Percentiles rank a stretch among this genome's conserved stretches.
Evolutionary conservation across 2,329 filamentous ascomycete genomes (phyloP).

Genomic region (Neofusicoccum sp.): DNA sequence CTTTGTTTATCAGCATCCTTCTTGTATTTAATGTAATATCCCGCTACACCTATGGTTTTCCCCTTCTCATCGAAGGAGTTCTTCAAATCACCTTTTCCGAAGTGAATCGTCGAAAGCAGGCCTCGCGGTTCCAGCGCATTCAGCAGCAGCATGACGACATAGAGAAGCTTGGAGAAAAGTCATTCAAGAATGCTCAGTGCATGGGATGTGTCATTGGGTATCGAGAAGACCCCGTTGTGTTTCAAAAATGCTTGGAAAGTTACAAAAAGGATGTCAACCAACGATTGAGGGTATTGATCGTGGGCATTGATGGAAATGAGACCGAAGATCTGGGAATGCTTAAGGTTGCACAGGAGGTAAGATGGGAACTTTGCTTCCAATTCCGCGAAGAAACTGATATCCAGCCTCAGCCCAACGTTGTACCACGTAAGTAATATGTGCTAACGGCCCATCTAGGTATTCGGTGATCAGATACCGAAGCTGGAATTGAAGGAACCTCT

Average conservation of each 20-base stretch:
- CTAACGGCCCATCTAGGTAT: no score
- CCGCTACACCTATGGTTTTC: background rate
- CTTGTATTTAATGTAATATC: background rate
- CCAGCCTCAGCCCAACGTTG: no score
- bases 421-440: no score
- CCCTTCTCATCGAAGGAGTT: background rate
- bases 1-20: background rate
- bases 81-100: background rate
- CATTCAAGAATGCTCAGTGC: slow-evolving; percentile 19
- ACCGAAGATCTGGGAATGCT: slow-evolving; percentile 32
- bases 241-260: slow-evolving; percentile 29
- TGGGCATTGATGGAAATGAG: slow-evolving; percentile 32
- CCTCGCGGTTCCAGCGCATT: background rate
- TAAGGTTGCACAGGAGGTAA: slow-evolving; percentile 27
- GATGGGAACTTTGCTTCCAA: background rate
- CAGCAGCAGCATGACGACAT: background rate
- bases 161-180: background rate
- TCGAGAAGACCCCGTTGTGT: slow-evolving; percentile 31
- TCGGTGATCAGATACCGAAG: no score
- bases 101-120: background rate
- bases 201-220: slow-evolving; percentile 33
- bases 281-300: slow-evolving; percentile 24
- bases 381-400: no score
- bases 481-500: no score
- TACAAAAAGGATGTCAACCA: slow-evolving; percentile 28